Evolutionary conservation across 176 grass and related monocot genomes (phyloP).

Genomic region (Triticum monococcum): DNA sequence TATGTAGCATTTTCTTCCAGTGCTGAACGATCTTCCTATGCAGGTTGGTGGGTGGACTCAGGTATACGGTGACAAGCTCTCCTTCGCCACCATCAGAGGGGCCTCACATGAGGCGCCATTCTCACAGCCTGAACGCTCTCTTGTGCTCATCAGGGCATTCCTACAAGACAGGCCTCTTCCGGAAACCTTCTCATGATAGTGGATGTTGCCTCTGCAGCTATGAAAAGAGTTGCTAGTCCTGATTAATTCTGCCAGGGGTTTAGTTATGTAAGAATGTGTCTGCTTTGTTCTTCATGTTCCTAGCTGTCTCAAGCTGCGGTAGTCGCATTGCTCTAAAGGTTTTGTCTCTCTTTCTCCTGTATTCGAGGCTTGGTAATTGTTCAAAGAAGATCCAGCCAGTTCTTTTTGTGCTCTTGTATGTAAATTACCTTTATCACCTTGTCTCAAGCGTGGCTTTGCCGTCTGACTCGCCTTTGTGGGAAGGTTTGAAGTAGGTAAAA

Average conservation of each 20-base stretch:
- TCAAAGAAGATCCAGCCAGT: constrained; percentile 31
- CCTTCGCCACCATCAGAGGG: constrained; percentile 92
- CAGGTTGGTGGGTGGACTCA: constrained; percentile 99
- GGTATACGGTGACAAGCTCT: constrained; percentile 64
- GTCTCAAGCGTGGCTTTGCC: too few species aligned
- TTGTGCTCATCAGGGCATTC: constrained; percentile 90
- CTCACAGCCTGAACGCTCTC: constrained; percentile 90
- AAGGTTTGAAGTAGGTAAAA: too few species aligned
- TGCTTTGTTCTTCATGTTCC: constrained; percentile 4
- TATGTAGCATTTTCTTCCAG: not conserved
- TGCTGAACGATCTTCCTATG: not conserved
- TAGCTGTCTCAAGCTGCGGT: constrained; percentile 16
- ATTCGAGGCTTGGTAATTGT: constrained; percentile 31
- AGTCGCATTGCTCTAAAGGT: constrained; percentile 13
- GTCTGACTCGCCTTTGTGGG: too few species aligned
- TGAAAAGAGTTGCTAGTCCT: not conserved
- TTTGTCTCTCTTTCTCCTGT: constrained; percentile 16
- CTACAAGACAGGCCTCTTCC: constrained; percentile 77
- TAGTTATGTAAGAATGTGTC: constrained; percentile 38
- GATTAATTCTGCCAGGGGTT: constrained; percentile 27
- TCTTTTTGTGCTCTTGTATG: not conserved
- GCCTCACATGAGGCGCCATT: constrained; percentile 97
- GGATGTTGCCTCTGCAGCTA: not conserved
- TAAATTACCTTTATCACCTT: constrained; percentile 4
- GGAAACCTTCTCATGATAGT: constrained; percentile 68